A percentile compares a stretch with the other conserved stretches of the same genome.
Conservation (phyloP, 1,284 basidiomycete genomes). For the Chiua sp. region DNA sequence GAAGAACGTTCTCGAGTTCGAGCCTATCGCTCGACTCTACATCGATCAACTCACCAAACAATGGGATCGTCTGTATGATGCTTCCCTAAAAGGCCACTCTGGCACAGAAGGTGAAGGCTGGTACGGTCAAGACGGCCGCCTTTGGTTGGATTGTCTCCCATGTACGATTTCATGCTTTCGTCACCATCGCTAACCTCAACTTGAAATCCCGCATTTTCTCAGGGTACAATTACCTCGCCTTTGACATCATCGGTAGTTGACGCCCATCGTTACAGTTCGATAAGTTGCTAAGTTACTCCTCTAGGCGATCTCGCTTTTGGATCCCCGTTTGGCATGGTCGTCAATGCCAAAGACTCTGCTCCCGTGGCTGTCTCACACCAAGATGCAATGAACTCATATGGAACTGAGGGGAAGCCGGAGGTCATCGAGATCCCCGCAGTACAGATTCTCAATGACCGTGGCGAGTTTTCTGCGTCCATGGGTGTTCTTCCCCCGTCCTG, state of each 20-base stretch:
- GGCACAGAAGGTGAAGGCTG: constrained; percentile 73
- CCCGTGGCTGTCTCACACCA: constrained; percentile 57
- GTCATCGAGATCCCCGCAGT: constrained; percentile 79
- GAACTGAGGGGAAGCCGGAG: constrained; percentile 48
- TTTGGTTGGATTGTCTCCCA: constrained; percentile 78
- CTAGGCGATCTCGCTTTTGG: constrained; percentile 84
- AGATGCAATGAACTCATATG: constrained; percentile 62
- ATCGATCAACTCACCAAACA: constrained; percentile 68
- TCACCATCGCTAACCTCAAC: not conserved
- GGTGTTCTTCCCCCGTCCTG: constrained; percentile 79
- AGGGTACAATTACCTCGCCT: constrained; percentile 82
- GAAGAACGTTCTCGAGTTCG: constrained; percentile 83
- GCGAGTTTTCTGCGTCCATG: constrained; percentile 87
- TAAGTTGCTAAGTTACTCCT: not conserved
- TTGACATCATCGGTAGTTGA: constrained; percentile 76
- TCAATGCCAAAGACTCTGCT: constrained; percentile 76
- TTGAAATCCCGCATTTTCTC: constrained; percentile 33
- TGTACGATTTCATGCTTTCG: constrained; percentile 48
- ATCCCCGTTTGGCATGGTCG: constrained; percentile 89
- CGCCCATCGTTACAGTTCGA: not conserved
- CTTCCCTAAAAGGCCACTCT: constrained; percentile 56
- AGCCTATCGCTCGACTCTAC: constrained; percentile 74
- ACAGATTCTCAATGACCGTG: constrained; percentile 87
- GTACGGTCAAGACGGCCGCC: constrained; percentile 60
- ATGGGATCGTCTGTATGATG: constrained; percentile 79